Evolutionary conservation across 306 rosid genomes (phyloP), one percentile per base, ranked within the genome.

Genomic region (Sicyos baderoa): DNA sequence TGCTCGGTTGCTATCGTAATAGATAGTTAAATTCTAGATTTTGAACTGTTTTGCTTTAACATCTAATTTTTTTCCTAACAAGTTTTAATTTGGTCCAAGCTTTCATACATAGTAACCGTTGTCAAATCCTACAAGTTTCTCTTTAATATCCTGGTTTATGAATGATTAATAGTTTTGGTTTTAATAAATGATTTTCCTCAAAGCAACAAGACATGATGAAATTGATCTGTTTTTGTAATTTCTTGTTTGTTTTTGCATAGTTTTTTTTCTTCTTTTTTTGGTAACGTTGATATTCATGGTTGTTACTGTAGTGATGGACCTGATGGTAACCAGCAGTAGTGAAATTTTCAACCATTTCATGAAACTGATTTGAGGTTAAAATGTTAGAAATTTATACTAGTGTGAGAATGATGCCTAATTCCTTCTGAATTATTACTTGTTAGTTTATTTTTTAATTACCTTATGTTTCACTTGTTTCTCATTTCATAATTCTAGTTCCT

Each of bases 401-500:
- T 23, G 54, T 65, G 54, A 27, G 40, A 25, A 6, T 45, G 71
- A 21, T 3, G 54, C 12, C 21, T 13, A 45, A 3, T 65, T 65
- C 37, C 18, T 65, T 16, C 54, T 37, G 44, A 37, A 37, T 37
- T 7, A 5, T 37, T 37, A 5, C 44, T 65, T 65, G 37, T 65
- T 11, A 18, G 54, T 65, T 44, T 45, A 65, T 45, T 15, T 15
- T 6, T 22, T 7, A 9, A 14, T 21, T 65, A 45, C 19, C 52
- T 45, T 22, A 65, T 65, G 54, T 21, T 45, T 65, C 19, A 14
- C 54, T 23, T 6, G 10, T 45, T 45, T 53, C 37, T 45, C 19
- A 65, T 45, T 60, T 64, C 23, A 12, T 65, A 45, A 45, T 65
- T 37, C 71, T 13, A 45, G 54, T 65, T 65, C 54, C 13, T 21